Conservation (phyloP, 169 alveolate genomes). For the Cryptosporidium parvum region DNA sequence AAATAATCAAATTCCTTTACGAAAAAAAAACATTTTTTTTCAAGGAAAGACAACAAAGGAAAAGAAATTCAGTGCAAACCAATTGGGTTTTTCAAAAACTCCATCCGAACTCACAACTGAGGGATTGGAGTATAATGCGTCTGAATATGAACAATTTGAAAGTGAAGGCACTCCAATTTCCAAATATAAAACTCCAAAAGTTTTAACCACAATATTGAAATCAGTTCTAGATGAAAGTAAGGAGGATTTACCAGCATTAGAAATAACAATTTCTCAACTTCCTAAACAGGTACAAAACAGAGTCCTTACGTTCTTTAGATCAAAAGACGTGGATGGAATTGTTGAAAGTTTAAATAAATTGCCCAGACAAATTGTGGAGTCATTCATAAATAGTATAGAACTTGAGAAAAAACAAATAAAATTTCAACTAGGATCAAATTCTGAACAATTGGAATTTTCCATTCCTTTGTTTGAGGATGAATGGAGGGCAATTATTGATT, state of each 20-base stretch:
- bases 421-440: not conserved
- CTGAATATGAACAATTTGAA: not conserved
- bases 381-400: conserved; percentile 51
- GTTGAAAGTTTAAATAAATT: conserved; percentile 3
- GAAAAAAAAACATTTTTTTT: too few species aligned
- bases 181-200: conserved; percentile 35
- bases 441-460: conserved; percentile 3
- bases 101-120: not conserved
- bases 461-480: conserved; percentile 58
- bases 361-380: conserved; percentile 24
- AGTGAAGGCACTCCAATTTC: not conserved
- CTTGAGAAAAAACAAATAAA: conserved; percentile 27
- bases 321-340: conserved; percentile 47
- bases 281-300: conserved; percentile 29
- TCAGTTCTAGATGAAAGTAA: conserved; percentile 47
- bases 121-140: not conserved
- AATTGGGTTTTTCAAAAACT: conserved; percentile 3
- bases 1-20: not conserved
- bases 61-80: not conserved
- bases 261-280: conserved; percentile 35
- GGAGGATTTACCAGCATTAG: conserved; percentile 44
- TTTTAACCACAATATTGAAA: conserved; percentile 22
- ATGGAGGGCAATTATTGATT: conserved; percentile 69
- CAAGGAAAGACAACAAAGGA: not conserved
- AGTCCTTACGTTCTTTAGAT: conserved; percentile 31